phyloP scores from a whole-genome alignment of 495 filamentous ascomycete genomes.

The Extremus antarcticus region DNA sequence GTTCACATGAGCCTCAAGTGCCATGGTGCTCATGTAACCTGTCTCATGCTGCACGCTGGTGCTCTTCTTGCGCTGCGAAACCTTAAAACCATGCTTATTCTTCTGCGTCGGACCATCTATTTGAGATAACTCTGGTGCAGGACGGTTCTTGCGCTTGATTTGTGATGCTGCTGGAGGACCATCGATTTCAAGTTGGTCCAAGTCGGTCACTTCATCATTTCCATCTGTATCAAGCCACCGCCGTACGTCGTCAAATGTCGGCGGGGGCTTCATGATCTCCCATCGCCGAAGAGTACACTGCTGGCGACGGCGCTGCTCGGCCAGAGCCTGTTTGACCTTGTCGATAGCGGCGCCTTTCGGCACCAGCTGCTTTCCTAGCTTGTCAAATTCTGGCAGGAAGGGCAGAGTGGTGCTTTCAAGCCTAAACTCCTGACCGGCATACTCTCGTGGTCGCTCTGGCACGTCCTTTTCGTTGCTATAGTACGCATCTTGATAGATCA shows the following conservation, averaged over 20 bases:
- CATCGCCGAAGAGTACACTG: constrained; percentile 50
- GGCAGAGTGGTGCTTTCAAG: constrained; percentile 62
- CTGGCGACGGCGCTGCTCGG: constrained; percentile 39
- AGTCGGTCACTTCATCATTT: not conserved
- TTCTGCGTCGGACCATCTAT: constrained; percentile 84
- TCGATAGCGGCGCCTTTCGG: constrained; percentile 38
- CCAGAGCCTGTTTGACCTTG: constrained; percentile 38
- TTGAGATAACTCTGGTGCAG: constrained; percentile 52
- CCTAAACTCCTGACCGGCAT: constrained; percentile 79
- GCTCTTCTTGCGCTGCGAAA: constrained; percentile 64
- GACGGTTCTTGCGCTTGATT: constrained; percentile 14
- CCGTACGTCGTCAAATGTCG: constrained; percentile 58
- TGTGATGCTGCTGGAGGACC: constrained; percentile 5
- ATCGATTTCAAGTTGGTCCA: constrained; percentile 13
- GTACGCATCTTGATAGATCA: constrained; percentile 76
- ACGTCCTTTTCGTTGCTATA: constrained; percentile 84
- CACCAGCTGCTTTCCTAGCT: constrained; percentile 46
- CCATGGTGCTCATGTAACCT: constrained; percentile 96
- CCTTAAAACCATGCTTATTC: constrained; percentile 75
- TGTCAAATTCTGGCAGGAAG: constrained; percentile 71
- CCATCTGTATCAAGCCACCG: constrained; percentile 48
- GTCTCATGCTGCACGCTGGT: constrained; percentile 73
- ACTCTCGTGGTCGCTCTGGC: constrained; percentile 66
- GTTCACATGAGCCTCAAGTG: constrained; percentile 90
- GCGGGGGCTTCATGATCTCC: constrained; percentile 56